These are phyloP conservation scores for Penicillium bialowiezense DNA, from an alignment of 495 filamentous ascomycete genomes.

Conservation along the genomic window DNA sequence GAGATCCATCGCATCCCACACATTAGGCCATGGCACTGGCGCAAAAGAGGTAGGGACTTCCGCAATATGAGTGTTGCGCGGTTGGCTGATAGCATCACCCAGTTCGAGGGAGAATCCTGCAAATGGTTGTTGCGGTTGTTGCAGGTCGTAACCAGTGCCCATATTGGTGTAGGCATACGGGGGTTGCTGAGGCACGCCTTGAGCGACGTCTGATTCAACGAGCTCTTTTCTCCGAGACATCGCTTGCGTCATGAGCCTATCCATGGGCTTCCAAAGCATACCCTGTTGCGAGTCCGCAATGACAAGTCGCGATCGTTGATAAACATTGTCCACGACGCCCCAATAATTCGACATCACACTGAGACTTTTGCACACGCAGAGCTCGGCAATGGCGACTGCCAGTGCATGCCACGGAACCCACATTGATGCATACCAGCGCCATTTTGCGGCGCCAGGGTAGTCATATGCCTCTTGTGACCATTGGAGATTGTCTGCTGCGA, in stretches of 20 bases:
- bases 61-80: background rate
- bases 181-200: background rate
- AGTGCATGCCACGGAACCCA: slow-evolving; percentile 49
- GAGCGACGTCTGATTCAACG: slow-evolving; percentile 1
- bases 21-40: slow-evolving; percentile 24
- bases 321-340: slow-evolving; percentile 61
- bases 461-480: slow-evolving; percentile 16
- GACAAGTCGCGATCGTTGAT: slow-evolving; percentile 47
- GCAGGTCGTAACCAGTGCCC: background rate
- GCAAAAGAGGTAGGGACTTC: background rate
- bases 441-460: slow-evolving; percentile 25
- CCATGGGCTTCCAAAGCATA: slow-evolving; percentile 68
- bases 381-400: slow-evolving; percentile 60
- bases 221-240: slow-evolving; percentile 21
- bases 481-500: slow-evolving; percentile 32
- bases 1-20: slow-evolving; percentile 35
- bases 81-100: background rate
- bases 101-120: background rate
- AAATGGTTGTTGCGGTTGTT: background rate
- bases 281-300: slow-evolving; percentile 54
- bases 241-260: slow-evolving; percentile 57
- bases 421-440: slow-evolving; percentile 38
- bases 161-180: background rate
- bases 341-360: slow-evolving; percentile 69
- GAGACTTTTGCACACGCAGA: slow-evolving; percentile 62